Percentiles rank a stretch among this genome's conserved stretches.
Evolutionary conservation across 352 stramenopile species (phyloP).

Genomic region (Aphanomyces astaci): DNA sequence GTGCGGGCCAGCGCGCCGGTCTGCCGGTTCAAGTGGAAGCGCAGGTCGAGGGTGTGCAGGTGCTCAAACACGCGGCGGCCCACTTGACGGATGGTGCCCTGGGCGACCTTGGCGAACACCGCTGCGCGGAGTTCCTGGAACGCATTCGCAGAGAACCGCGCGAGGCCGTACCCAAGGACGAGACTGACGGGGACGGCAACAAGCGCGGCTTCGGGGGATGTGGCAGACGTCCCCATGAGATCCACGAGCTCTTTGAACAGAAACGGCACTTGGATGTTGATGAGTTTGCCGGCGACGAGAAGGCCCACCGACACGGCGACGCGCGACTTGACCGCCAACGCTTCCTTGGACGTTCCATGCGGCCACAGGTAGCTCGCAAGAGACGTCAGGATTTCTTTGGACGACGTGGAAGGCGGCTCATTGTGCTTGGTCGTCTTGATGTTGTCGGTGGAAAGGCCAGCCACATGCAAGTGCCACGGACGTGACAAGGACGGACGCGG

Average conservation of each 20-base stretch:
- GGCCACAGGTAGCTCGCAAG: slow-evolving; percentile 61
- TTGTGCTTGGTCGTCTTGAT: not conserved
- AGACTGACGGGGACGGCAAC: slow-evolving; percentile 63
- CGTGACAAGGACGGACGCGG: not conserved
- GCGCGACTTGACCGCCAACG: slow-evolving; percentile 62
- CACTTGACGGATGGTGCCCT: slow-evolving; percentile 93
- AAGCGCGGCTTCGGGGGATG: slow-evolving; percentile 38
- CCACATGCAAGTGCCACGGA: not conserved
- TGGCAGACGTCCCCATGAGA: slow-evolving; percentile 42
- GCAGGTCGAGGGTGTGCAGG: slow-evolving; percentile 89
- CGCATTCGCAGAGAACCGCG: slow-evolving; percentile 81
- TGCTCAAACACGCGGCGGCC: slow-evolving; percentile 92
- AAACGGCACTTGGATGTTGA: slow-evolving; percentile 96
- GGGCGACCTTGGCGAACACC: slow-evolving; percentile 93
- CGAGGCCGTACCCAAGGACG: slow-evolving; percentile 91
- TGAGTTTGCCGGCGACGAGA: slow-evolving; percentile 84
- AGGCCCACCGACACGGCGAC: slow-evolving; percentile 78
- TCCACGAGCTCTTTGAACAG: slow-evolving; percentile 97
- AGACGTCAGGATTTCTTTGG: slow-evolving; percentile 53
- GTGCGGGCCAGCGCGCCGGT: slow-evolving; percentile 89
- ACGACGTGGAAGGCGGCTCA: slow-evolving; percentile 1
- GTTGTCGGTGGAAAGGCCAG: not conserved
- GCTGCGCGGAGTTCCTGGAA: slow-evolving; percentile 93
- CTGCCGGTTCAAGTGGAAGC: slow-evolving; percentile 93
- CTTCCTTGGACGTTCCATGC: slow-evolving; percentile 42